These are phyloP conservation scores for Capillidium heterosporum DNA, from an alignment of 371 early-diverging fungal genomes.

Conservation along the genomic window DNA sequence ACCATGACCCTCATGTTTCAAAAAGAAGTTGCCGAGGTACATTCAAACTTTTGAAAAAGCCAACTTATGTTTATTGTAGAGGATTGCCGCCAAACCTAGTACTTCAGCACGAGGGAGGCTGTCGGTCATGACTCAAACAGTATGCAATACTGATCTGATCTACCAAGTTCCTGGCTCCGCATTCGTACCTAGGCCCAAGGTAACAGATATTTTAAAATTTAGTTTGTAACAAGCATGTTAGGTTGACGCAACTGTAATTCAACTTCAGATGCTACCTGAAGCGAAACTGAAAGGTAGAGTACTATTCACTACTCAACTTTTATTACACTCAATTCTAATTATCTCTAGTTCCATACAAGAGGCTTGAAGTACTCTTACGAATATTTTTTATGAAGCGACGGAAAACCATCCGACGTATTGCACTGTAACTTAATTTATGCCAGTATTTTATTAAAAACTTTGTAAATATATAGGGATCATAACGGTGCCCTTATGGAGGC, in stretches of 20 bases:
- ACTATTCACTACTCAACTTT: slow-evolving; percentile 1
- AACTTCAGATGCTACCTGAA: slow-evolving; percentile 28
- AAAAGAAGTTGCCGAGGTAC: slow-evolving; percentile 58
- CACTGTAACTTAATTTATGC: slow-evolving; percentile 17
- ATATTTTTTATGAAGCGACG: slow-evolving; percentile 49
- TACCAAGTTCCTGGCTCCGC: slow-evolving; percentile 38
- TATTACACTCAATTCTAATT: not conserved
- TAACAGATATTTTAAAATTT: not conserved
- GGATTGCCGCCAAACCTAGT: slow-evolving; percentile 34
- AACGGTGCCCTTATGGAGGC: slow-evolving; percentile 12
- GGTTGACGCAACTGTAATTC: slow-evolving; percentile 57
- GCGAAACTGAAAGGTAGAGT: slow-evolving; percentile 17
- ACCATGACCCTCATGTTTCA: slow-evolving; percentile 78
- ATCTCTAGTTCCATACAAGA: slow-evolving; percentile 17
- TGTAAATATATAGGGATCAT: slow-evolving; percentile 13
- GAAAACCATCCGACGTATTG: slow-evolving; percentile 47
- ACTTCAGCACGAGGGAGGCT: slow-evolving; percentile 40
- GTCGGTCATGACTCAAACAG: slow-evolving; percentile 50
- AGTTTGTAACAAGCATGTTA: not conserved
- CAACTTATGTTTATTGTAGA: slow-evolving; percentile 13
- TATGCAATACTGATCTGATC: slow-evolving; percentile 40
- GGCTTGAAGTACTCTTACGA: slow-evolving; percentile 40
- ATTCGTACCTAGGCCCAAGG: slow-evolving; percentile 57
- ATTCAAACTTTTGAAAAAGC: not conserved
- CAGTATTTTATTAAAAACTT: not conserved